Evolutionary conservation across 176 grass and related monocot genomes (phyloP).

Genomic region (Metroxylon sagu): DNA sequence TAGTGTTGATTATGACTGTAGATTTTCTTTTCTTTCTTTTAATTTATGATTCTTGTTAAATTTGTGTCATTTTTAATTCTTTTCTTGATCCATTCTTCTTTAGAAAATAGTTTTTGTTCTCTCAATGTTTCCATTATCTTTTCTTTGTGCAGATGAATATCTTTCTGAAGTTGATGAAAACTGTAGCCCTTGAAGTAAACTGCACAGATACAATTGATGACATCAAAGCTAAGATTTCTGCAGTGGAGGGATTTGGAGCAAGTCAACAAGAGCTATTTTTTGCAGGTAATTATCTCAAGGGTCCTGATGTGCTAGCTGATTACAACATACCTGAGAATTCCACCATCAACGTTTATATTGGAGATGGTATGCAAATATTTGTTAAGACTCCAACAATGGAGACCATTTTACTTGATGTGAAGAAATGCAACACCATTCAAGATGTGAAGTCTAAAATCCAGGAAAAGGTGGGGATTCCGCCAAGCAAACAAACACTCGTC

Average conservation of each 20-base stretch:
- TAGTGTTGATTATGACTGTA: no score
- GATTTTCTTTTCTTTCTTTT: no score
- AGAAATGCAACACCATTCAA: constrained; percentile 8
- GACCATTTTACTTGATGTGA: constrained; percentile 7
- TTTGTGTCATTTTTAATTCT: no score
- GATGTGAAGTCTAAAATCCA: constrained; percentile 10
- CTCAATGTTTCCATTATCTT: not conserved
- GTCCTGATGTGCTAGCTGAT: not conserved
- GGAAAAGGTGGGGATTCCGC: constrained; percentile 11
- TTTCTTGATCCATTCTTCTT: no score
- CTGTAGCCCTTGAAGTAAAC: not conserved
- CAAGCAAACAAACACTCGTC: constrained; percentile 4
- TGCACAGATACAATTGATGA: constrained; percentile 3
- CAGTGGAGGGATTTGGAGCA: not conserved
- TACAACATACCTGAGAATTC: constrained; percentile 16
- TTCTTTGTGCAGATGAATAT: not conserved
- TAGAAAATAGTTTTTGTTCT: no score
- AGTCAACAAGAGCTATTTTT: constrained; percentile 1
- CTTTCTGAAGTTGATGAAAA: constrained; percentile 3
- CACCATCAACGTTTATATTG: constrained; percentile 17
- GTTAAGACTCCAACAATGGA: not conserved
- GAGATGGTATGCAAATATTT: constrained; percentile 14
- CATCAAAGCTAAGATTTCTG: constrained; percentile 3
- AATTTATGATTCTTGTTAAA: no score
- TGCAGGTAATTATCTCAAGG: not conserved